Base-by-base conservation (phyloP, 2,329 filamentous ascomycete species). In the Allantophomopsis cytisporea region DNA sequence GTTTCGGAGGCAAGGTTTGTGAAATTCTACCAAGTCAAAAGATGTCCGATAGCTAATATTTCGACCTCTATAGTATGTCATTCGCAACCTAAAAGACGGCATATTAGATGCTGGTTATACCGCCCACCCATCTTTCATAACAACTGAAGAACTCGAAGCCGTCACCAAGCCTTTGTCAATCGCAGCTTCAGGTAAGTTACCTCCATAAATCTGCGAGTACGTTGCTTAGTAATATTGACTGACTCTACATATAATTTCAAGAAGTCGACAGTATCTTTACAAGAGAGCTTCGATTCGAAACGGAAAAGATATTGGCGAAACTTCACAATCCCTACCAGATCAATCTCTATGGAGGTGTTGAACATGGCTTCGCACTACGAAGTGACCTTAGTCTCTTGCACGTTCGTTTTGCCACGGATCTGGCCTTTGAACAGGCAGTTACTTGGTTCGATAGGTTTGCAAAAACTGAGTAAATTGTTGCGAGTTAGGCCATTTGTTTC, bases 61-160 rank as follows among this genome's bases (percentile, higher is more conserved):
- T 20, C 7, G 4, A 7, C 18, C 7, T 20, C 18, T 4, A 20
- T 80, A 80, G 72, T 85, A 73, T 84, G 42, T 64, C 57, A 34
- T 70, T 39, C 75, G 84, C 64, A 79, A 74, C 46, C 60, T 68
- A 61, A 66, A 73, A 73, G 44, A 54, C 33, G 73, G 73, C 43
- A 55, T 60, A 47, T 65, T 87, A 47, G 66, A 82, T 37, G 80
- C 69, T 38, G 82, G 79, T 17, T 87, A 69, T 60, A 60, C 73
- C 12, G 83, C 82, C 1, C 83, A 88, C 58, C 83, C 83, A 0
- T 80, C 73, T 7, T 85, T 85, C 47, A 72, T 88, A 20, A 64
- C 70, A 4, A 60, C 71, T 39, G 64, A 71, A 7, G 61, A 71
- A 39, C 68, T 84, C 37, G 62, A 61, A n/a, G 70, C 65, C 37